Percentiles rank a stretch among this genome's conserved stretches.
Evolutionary conservation across 2,329 filamentous ascomycete species (phyloP).

Genomic region (Annulohypoxylon truncatum): DNA sequence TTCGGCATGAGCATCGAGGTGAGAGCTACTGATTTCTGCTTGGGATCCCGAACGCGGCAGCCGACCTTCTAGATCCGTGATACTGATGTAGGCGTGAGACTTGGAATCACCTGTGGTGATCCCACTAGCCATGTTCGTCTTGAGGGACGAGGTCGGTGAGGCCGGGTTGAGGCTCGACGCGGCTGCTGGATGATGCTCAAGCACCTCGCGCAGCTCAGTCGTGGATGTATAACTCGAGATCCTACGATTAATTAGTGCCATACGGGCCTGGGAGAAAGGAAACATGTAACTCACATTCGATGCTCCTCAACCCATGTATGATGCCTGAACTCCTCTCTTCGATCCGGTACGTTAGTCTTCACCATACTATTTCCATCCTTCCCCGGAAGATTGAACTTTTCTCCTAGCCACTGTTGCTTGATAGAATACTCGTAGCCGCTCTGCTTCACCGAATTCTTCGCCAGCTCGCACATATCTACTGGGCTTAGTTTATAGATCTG

Average conservation of each 20-base stretch:
- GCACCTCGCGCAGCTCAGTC: conserved; percentile 43
- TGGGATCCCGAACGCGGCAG: conserved; percentile 31
- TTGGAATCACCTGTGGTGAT: conserved; percentile 38
- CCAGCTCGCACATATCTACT: conserved; percentile 98
- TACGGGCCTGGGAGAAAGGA: neutral
- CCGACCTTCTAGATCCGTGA: conserved; percentile 13
- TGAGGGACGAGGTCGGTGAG: conserved; percentile 50
- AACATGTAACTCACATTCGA: conserved; percentile 73
- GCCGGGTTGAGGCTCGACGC: conserved; percentile 30
- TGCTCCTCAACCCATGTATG: conserved; percentile 87
- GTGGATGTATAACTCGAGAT: conserved; percentile 46
- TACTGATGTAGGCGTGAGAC: conserved; percentile 39
- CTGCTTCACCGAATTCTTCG: conserved; percentile 94
- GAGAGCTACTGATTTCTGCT: conserved; percentile 32
- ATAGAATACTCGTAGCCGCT: conserved; percentile 91
- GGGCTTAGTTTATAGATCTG: conserved; percentile 98
- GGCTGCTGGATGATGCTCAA: conserved; percentile 39
- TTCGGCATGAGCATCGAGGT: conserved; percentile 42
- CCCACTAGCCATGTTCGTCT: conserved; percentile 48
- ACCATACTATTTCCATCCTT: conserved; percentile 89
- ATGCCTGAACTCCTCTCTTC: conserved; percentile 88
- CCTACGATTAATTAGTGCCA: conserved; percentile 36
- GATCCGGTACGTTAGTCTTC: conserved; percentile 96
- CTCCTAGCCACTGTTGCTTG: conserved; percentile 92
- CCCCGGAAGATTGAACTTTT: conserved; percentile 80